Conservation (phyloP, 306 rosid species). For the Castanea sativa region DNA sequence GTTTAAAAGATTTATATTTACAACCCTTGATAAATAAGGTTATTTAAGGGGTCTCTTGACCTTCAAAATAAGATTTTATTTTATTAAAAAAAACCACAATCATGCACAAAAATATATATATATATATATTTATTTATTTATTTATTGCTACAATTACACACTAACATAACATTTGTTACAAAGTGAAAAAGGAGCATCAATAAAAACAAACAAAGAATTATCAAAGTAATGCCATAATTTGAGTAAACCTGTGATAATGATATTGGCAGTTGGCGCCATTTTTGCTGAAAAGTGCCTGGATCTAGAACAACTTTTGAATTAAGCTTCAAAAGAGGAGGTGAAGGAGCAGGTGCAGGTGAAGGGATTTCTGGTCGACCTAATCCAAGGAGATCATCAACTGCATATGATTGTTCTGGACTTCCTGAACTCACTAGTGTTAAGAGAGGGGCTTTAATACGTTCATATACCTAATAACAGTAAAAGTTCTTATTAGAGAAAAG, state of each 20-base stretch:
- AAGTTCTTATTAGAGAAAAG: conserved; percentile 25
- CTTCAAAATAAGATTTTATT: too few relatives aligned
- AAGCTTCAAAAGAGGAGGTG: conserved; percentile 75
- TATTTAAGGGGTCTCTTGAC: too few relatives aligned
- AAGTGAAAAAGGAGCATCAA: conserved; percentile 8
- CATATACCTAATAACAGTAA: conserved; percentile 69
- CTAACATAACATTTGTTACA: not conserved
- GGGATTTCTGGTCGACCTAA: conserved; percentile 48
- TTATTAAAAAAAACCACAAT: too few relatives aligned
- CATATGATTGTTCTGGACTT: conserved; percentile 98
- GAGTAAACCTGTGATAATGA: conserved; percentile 73
- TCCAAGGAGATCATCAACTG: conserved; percentile 94
- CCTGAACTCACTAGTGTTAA: conserved; percentile 96
- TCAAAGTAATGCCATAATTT: conserved; percentile 20
- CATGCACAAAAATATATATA: too few relatives aligned
- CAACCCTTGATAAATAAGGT: too few relatives aligned
- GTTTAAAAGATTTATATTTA: too few relatives aligned
- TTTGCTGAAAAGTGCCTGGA: conserved; percentile 92
- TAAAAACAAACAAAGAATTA: conserved; percentile 2
- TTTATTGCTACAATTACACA: not conserved
- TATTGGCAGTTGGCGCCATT: conserved; percentile 96
- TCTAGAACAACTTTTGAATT: conserved; percentile 81
- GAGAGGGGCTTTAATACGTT: conserved; percentile 98
- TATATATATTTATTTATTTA: too few relatives aligned
- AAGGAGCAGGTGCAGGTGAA: conserved; percentile 46